A percentile compares a stretch with the other conserved stretches of the same genome.
These are phyloP conservation scores for Xylariaceae sp. DNA, from an alignment of 2,329 filamentous ascomycete species.

Conservation along the genomic window DNA sequence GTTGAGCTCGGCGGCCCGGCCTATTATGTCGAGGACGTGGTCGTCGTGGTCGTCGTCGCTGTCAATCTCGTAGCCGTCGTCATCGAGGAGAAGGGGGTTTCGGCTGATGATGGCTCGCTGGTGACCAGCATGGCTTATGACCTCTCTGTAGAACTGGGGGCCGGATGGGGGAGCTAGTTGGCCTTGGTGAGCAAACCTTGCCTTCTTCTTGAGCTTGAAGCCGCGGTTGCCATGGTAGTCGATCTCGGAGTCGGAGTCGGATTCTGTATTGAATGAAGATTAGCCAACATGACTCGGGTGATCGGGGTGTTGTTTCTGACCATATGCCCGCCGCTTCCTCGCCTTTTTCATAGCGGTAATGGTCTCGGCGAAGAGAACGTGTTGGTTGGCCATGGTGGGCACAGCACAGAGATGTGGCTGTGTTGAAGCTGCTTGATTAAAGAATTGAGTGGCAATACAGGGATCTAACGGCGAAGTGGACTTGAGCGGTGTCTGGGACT, in stretches of 20 bases:
- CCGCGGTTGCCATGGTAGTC: slow-evolving; percentile 69
- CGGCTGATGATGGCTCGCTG: slow-evolving; percentile 68
- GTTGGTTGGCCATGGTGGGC: slow-evolving; percentile 53
- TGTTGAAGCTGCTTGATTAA: no score
- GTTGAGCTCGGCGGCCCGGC: slow-evolving; percentile 64
- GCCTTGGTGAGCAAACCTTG: slow-evolving; percentile 66
- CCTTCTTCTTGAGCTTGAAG: slow-evolving; percentile 73
- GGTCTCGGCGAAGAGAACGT: slow-evolving; percentile 62
- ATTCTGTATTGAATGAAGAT: slow-evolving; percentile 49
- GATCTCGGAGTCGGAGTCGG: slow-evolving; percentile 72
- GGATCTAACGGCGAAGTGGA: no score
- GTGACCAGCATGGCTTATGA: slow-evolving; percentile 70
- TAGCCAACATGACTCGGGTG: no score
- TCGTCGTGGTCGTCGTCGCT: slow-evolving; percentile 69
- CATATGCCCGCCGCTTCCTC: slow-evolving; percentile 60
- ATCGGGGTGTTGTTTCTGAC: slow-evolving; percentile 40
- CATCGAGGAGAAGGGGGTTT: slow-evolving; percentile 69
- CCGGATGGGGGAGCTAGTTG: slow-evolving; percentile 64
- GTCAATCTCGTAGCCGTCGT: slow-evolving; percentile 73
- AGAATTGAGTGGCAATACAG: no score
- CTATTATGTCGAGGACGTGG: slow-evolving; percentile 55
- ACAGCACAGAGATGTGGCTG: no score
- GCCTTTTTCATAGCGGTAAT: slow-evolving; percentile 66
- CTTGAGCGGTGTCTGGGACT: no score
- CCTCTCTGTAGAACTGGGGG: slow-evolving; percentile 68